Percentiles rank a stretch among this genome's conserved stretches.
phyloP scores from a whole-genome alignment of 192 early-diverging fungal genomes.

The Coemansia sp. region DNA sequence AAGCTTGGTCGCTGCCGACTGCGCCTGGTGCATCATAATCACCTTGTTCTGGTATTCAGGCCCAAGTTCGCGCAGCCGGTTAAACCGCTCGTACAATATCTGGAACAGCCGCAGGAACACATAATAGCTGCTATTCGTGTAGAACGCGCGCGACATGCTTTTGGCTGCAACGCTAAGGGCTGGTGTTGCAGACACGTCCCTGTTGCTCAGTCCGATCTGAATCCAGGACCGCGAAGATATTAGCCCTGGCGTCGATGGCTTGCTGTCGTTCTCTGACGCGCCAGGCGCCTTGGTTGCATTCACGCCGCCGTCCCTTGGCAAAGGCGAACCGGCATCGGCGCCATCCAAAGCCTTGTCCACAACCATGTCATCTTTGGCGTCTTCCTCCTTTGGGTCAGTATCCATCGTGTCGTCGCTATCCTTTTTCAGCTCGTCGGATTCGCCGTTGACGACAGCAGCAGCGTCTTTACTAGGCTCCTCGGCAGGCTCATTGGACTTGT shows the following conservation, averaged over 20 bases:
- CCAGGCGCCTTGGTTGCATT: constrained; percentile 9
- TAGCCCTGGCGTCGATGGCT: constrained; percentile 52
- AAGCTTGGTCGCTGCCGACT: constrained; percentile 50
- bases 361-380: neutral
- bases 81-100: constrained; percentile 82
- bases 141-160: constrained; percentile 68
- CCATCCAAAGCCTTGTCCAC: constrained; percentile 3
- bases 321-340: neutral
- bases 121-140: constrained; percentile 84
- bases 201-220: constrained; percentile 32
- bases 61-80: constrained; percentile 74
- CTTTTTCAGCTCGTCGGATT: neutral
- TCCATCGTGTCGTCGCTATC: constrained; percentile 7
- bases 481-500: constrained; percentile 1
- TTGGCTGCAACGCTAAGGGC: constrained; percentile 17
- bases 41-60: constrained; percentile 53
- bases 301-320: constrained; percentile 7
- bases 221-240: constrained; percentile 57
- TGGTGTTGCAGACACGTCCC: constrained; percentile 23
- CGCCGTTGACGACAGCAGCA: neutral
- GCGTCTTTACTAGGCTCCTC: neutral
- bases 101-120: constrained; percentile 85
- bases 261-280: constrained; percentile 31
- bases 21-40: constrained; percentile 29
- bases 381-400: constrained; percentile 9